phyloP scores from a whole-genome alignment of 768 basidiomycete genomes.

The Boletus insuetus region DNA sequence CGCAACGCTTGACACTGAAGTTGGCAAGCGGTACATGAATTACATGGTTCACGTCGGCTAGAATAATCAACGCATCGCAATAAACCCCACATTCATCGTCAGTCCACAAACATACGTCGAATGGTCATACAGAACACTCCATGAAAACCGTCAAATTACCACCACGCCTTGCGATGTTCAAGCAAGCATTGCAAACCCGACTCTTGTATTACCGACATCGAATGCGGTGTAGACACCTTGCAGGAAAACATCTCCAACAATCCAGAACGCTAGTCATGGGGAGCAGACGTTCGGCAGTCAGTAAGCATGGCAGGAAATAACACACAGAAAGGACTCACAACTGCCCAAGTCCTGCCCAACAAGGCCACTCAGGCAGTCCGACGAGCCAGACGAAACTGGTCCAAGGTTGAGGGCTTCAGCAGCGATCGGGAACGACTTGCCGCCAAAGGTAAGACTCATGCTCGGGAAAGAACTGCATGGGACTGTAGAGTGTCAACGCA shows the following conservation, averaged over 20 bases:
- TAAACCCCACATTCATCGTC: too few species aligned
- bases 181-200: constrained; percentile 35
- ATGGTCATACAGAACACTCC: too few species aligned
- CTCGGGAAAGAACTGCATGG: constrained; percentile 29
- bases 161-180: neutral
- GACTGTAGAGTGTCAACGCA: constrained; percentile 8
- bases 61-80: too few species aligned
- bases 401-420: constrained; percentile 39
- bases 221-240: constrained; percentile 42
- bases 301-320: neutral
- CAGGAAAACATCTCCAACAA: constrained; percentile 40
- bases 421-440: constrained; percentile 33
- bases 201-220: constrained; percentile 33
- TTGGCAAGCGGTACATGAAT: too few species aligned
- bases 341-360: constrained; percentile 5
- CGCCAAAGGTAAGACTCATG: constrained; percentile 38
- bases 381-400: constrained; percentile 14
- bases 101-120: too few species aligned
- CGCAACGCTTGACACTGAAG: too few species aligned
- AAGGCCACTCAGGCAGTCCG: constrained; percentile 32
- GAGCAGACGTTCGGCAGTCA: neutral
- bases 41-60: too few species aligned
- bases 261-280: constrained; percentile 23
- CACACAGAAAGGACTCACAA: neutral
- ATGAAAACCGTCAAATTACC: too few species aligned